These are phyloP conservation scores for Yarrowia deformans DNA, from an alignment of 805 yeast species.

Conservation along the genomic window DNA sequence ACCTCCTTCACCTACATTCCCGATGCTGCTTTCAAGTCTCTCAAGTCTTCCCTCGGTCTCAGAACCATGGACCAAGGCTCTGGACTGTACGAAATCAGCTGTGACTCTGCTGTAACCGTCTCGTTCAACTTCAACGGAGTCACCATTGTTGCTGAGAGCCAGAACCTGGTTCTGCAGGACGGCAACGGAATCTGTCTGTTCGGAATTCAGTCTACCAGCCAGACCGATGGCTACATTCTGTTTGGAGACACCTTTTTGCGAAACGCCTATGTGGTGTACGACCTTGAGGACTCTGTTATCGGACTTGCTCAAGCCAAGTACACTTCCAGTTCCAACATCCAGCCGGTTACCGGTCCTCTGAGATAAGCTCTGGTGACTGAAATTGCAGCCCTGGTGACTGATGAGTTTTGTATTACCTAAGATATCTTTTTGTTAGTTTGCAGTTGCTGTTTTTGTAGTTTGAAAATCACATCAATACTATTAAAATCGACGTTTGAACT, in stretches of 20 bases:
- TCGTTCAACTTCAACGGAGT: slow-evolving; percentile 41
- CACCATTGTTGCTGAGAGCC: background rate
- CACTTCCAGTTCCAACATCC: slow-evolving; percentile 35
- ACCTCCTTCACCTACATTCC: slow-evolving; percentile 62
- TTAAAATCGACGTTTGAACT: background rate
- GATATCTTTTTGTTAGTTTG: too few species aligned
- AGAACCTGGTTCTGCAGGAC: background rate
- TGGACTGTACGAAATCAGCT: slow-evolving; percentile 39
- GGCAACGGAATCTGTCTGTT: slow-evolving; percentile 42
- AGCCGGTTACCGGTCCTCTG: slow-evolving; percentile 44
- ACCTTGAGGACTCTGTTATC: slow-evolving; percentile 55
- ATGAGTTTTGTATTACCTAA: too few species aligned
- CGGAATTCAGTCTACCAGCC: slow-evolving; percentile 46
- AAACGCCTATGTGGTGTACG: slow-evolving; percentile 70
- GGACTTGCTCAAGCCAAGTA: slow-evolving; percentile 18
- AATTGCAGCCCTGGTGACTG: background rate
- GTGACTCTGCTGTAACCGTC: slow-evolving; percentile 24
- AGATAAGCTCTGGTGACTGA: background rate
- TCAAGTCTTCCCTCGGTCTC: background rate
- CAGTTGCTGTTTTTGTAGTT: too few species aligned
- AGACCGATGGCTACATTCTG: slow-evolving; percentile 44
- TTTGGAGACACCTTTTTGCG: slow-evolving; percentile 70
- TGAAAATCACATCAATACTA: too few species aligned
- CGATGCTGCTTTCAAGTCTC: background rate
- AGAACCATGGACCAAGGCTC: background rate